Evolutionary conservation across 352 stramenopile species (phyloP).

Genomic region (Pseudoperonospora humuli): DNA sequence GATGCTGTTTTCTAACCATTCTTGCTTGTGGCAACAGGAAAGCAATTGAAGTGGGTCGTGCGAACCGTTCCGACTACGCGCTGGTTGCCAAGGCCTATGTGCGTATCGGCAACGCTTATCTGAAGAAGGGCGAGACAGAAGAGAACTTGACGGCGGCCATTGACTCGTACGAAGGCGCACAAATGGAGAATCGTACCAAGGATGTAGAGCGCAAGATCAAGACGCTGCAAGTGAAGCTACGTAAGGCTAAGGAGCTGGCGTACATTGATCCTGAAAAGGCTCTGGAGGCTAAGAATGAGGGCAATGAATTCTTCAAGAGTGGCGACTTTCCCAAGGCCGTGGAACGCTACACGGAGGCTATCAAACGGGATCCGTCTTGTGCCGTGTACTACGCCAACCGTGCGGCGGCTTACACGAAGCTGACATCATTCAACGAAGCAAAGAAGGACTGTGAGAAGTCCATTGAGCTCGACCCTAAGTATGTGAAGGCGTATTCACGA

Average conservation of each 20-base stretch:
- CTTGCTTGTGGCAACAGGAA: conserved; percentile 40
- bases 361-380: conserved; percentile 97
- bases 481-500: conserved; percentile 98
- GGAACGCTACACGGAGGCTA: conserved; percentile 95
- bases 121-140: conserved; percentile 90
- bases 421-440: conserved; percentile 91
- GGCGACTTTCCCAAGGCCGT: conserved; percentile 93
- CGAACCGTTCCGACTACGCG: conserved; percentile 92
- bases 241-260: conserved; percentile 89
- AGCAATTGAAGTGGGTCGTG: conserved; percentile 93
- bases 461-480: conserved; percentile 97
- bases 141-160: conserved; percentile 85
- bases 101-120: conserved; percentile 93
- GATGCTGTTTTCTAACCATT: background rate
- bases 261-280: conserved; percentile 98
- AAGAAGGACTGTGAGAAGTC: conserved; percentile 96
- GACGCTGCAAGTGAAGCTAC: conserved; percentile 91
- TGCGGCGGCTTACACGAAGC: conserved; percentile 95
- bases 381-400: conserved; percentile 98
- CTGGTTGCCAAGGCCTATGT: conserved; percentile 94
- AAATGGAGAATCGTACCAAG: conserved; percentile 86
- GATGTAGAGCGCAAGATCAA: conserved; percentile 95
- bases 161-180: conserved; percentile 76
- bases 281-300: conserved; percentile 95
- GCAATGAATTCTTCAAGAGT: conserved; percentile 96